Evolutionary conservation across 306 rosid species (phyloP), one percentile per base, ranked within the genome.

Genomic region (Trifolium dubium): DNA sequence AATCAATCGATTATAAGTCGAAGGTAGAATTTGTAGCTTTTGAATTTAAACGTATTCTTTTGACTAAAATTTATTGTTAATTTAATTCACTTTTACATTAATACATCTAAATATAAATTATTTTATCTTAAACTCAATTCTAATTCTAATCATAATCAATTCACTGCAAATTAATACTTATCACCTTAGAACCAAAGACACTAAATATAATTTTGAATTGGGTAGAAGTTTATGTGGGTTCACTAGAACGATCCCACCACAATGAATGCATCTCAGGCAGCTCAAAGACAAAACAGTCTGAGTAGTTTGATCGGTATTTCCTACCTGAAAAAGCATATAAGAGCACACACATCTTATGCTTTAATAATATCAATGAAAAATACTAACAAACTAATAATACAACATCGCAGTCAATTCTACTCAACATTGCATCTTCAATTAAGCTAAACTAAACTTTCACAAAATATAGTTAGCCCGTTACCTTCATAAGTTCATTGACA

Each of bases 201-300:
- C n/a, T n/a, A 23, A 23, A 23, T 23, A 23, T 49, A 64, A 43
- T 1, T 12, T 23, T 23, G 35, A 65, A 65, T 12, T 37, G 9
- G 29, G 46, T 34, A 15, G 3, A n/a, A 14, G 64, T 30, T 58
- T 13, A 34, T 32, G 23, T 8, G 31, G 10, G 32, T 44, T 28
- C 35, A 14, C 13, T 64, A 18, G 9, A 64, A 64, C 35, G 34
- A 44, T 11, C 12, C 56, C 40, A 66, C 40, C 72, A 46, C 72
- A 46, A 14, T 67, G 72, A 14, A 67, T 67, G 41, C n/a, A 29
- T 67, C 29, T 44, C 3, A 4, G 41, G 43, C 40, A 46, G 2
- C 30, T 67, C 30, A 35, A 47, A 67, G 58, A 4, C 43, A 30
- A 67, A 67, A 67, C 10, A 67, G 2, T 67, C 28, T 5, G 0